Evolutionary conservation across 176 grass and related monocot species (phyloP), one percentile per base, ranked within the genome.

Genomic region (Cenchrus americanus): DNA sequence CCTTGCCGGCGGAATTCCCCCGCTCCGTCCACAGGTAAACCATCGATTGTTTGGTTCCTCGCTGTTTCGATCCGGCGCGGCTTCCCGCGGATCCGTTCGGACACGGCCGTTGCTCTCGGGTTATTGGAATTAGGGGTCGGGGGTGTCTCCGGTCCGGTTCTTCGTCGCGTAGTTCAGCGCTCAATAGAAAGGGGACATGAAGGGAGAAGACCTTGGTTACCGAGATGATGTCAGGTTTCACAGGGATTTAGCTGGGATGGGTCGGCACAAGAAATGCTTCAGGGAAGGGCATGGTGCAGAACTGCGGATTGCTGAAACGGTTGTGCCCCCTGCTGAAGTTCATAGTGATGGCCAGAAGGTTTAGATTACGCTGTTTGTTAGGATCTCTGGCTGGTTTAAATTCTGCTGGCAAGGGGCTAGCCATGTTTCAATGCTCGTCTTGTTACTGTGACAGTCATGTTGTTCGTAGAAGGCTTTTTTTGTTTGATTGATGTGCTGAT

Each of bases 1-100:
- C 30, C 49, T 62, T 32, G 83, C 63, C 83, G 78, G 76, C 79
- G 54, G 55, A 76, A 63, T 82, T 82, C 58, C 21, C 43, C 71
- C 10, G 48, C 40, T 50, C 26, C 42, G 10, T 17, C 41, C 81
- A 10, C 66, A 49, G 81, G 81, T 84, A 71, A 62, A 32, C 51
- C 53, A n/a, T 27, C 0, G 34, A 37, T 37, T 37, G 34, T 3
- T 37, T 37, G 34, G 66, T 4, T 40, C 11, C 10, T 76, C 71
- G 61, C 79, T 43, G 21, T 62, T 51, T 21, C 63, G 24, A 1
- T 50, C 78, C 50, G 27, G 10, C 2, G 50, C 15, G 14, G 50
- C 24, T 75, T 37, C 50, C 8, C 9, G 55, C 41, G 75, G 57
- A 78, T 62, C 75, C 75, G 4, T 17, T 61, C 18, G 5, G 40